Conservation (phyloP, 306 rosid genomes). For the Cucurbita maxima region DNA sequence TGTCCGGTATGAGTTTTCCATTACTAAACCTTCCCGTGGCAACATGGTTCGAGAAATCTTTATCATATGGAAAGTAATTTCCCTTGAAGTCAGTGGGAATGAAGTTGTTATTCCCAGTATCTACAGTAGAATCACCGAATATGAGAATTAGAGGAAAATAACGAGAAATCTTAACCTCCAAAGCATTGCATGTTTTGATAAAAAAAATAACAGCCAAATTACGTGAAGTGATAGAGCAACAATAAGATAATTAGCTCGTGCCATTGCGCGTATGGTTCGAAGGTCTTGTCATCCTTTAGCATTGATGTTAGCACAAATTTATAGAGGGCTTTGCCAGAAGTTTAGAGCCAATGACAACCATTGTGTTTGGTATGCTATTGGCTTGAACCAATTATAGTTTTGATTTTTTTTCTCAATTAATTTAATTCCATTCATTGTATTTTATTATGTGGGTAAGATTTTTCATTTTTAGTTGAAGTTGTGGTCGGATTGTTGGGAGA, state of each 20-base stretch:
- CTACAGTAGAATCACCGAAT: constrained; percentile 56
- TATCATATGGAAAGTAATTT: constrained; percentile 46
- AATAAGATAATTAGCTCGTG: not conserved
- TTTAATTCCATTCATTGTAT: too few species aligned
- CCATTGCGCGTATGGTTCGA: not conserved
- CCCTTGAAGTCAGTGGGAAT: constrained; percentile 22
- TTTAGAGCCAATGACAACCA: too few species aligned
- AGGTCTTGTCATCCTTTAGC: not conserved
- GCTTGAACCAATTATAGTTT: too few species aligned
- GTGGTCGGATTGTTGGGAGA: too few species aligned
- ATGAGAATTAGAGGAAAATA: constrained; percentile 32
- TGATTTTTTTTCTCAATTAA: too few species aligned
- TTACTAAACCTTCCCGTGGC: constrained; percentile 51
- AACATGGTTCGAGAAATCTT: constrained; percentile 34
- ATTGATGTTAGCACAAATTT: not conserved
- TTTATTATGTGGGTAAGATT: too few species aligned
- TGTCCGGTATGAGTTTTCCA: constrained; percentile 45
- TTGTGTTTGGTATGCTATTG: too few species aligned
- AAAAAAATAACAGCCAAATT: not conserved
- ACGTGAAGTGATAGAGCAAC: not conserved
- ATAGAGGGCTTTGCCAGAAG: not conserved
- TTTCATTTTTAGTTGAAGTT: too few species aligned
- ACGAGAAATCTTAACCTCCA: not conserved
- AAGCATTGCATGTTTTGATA: not conserved
- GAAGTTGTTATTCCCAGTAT: constrained; percentile 52